Evolutionary conservation across 306 rosid genomes (phyloP).

Genomic region (Acmispon strigosus): DNA sequence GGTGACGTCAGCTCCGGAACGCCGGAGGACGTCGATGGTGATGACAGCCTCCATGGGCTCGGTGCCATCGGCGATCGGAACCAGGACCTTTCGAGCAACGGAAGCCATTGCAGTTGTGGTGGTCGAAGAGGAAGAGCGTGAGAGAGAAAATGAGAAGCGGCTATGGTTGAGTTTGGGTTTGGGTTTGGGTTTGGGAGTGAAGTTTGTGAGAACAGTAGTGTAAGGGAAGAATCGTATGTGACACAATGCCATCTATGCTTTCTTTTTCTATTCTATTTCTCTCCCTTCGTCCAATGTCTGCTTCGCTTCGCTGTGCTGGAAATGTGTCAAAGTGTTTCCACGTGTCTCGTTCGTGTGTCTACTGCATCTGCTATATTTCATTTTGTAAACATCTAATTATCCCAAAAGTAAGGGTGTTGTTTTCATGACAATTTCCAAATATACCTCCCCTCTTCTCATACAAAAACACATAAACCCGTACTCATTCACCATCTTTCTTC

Average conservation of each 20-base stretch:
- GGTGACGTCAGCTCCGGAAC: constrained; percentile 90
- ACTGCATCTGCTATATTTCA: too few relatives aligned
- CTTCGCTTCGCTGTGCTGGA: not conserved
- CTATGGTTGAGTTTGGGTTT: not conserved
- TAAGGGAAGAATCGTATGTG: constrained; percentile 18
- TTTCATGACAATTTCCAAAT: too few relatives aligned
- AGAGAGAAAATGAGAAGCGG: not conserved
- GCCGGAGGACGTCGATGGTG: constrained; percentile 73
- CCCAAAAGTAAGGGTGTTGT: too few relatives aligned
- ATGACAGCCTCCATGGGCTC: constrained; percentile 94
- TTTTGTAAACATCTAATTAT: too few relatives aligned
- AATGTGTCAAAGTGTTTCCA: not conserved
- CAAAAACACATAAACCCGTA: too few relatives aligned
- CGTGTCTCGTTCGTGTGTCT: not conserved
- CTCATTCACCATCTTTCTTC: too few relatives aligned
- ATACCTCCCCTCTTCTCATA: too few relatives aligned
- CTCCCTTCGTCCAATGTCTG: too few relatives aligned
- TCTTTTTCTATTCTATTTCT: not conserved
- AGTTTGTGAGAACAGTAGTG: constrained; percentile 3
- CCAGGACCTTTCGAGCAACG: constrained; percentile 41
- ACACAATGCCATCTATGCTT: constrained; percentile 37
- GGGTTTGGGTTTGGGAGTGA: constrained; percentile 21
- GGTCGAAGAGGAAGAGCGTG: constrained; percentile 1
- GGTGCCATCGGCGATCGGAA: constrained; percentile 85
- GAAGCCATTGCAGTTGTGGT: not conserved